These are phyloP conservation scores for Cyanidiococcus yangmingshanensis DNA, from an alignment of 23 red algal genomes.

Conservation along the genomic window DNA sequence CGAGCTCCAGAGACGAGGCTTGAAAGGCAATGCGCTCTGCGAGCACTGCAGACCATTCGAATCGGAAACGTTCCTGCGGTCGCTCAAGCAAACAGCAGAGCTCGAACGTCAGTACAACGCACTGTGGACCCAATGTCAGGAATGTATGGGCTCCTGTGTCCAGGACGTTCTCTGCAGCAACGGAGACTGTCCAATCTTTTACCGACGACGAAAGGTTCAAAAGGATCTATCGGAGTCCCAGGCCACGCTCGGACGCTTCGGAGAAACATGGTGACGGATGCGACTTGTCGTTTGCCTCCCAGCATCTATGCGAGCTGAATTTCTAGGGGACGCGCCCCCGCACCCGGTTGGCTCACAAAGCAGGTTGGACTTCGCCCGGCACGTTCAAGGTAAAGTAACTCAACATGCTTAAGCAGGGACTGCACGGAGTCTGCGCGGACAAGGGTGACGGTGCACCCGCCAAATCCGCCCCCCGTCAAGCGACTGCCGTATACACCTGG, in stretches of 20 bases:
- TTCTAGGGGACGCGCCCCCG: constrained; percentile 38
- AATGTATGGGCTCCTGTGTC: constrained; percentile 87
- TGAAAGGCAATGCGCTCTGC: constrained; percentile 59
- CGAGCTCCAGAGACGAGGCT: neutral
- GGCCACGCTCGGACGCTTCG: constrained; percentile 59
- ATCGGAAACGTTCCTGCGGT: constrained; percentile 46
- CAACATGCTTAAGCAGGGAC: constrained; percentile 42
- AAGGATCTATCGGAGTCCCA: constrained; percentile 66
- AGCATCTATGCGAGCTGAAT: neutral
- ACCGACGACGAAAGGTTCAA: constrained; percentile 74
- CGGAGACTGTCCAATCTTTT: constrained; percentile 98
- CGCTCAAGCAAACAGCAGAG: constrained; percentile 22
- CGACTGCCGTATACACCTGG: constrained; percentile 81
- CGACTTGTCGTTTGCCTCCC: neutral
- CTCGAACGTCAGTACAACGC: constrained; percentile 55
- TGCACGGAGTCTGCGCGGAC: constrained; percentile 41
- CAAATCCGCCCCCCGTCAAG: constrained; percentile 97
- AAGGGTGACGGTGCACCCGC: constrained; percentile 89
- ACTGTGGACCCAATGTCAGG: constrained; percentile 98
- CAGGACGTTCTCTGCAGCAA: constrained; percentile 98
- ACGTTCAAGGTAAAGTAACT: constrained; percentile 36
- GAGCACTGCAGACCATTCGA: constrained; percentile 52
- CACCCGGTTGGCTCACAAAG: constrained; percentile 56
- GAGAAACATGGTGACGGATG: constrained; percentile 49
- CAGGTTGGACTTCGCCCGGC: constrained; percentile 26